phyloP scores from a whole-genome alignment of 805 yeast genomes.

The Suhomyces emberorum region DNA sequence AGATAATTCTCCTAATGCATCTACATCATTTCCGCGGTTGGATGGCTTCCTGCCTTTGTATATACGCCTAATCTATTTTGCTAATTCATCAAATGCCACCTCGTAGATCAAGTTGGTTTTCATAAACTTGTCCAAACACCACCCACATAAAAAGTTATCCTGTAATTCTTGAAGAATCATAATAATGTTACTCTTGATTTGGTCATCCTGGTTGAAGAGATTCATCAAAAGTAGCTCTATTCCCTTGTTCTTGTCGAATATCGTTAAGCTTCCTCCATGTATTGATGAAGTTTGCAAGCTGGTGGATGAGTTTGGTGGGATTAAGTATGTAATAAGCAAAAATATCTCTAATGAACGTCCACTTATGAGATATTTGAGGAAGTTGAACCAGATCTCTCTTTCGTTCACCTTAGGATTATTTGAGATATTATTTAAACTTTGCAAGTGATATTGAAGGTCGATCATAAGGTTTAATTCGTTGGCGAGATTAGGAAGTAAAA shows the following conservation, averaged over 20 bases:
- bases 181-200: conserved; percentile 36
- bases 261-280: conserved; percentile 39
- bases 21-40: too few species aligned
- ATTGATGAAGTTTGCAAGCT: conserved; percentile 34
- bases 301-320: conserved; percentile 40
- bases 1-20: too few species aligned
- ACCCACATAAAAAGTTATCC: conserved; percentile 43
- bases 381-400: conserved; percentile 41
- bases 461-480: conserved; percentile 42
- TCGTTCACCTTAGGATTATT: conserved; percentile 19
- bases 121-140: conserved; percentile 39
- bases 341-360: conserved; percentile 41
- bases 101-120: conserved; percentile 38
- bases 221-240: conserved; percentile 40
- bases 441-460: conserved; percentile 41
- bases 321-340: conserved; percentile 36
- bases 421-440: conserved; percentile 27
- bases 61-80: background rate
- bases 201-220: conserved; percentile 40
- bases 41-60: too few species aligned
- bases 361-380: conserved; percentile 39
- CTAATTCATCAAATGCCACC: conserved; percentile 36
- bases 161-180: conserved; percentile 43
- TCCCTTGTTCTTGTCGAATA: conserved; percentile 44
- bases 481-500: conserved; percentile 32